Evolutionary conservation across 2,329 filamentous ascomycete genomes (phyloP), one percentile per base, ranked within the genome.

Genomic region (Dothiorella sarmentorum): DNA sequence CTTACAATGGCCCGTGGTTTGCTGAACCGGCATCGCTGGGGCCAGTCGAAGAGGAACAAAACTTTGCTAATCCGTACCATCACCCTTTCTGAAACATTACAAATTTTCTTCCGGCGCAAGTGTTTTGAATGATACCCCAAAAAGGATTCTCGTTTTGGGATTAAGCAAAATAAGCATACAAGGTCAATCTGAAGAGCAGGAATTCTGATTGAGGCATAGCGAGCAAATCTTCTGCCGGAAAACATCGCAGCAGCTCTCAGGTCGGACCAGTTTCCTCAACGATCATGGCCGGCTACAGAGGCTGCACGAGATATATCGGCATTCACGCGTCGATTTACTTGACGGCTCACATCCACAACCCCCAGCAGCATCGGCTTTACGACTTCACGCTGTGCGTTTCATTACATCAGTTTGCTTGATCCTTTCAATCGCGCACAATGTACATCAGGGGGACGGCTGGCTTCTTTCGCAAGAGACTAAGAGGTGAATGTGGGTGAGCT

Each of bases 41-140:
- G 4, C 29, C 57, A 22, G 47, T 59, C n/a, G 57, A 59, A 31
- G 57, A 59, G 20, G 57, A 59, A 24, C 45, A 59, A 4, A 52
- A 52, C 7, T 15, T 45, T 7, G 38, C 38, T 4, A 44, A 38
- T 15, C 44, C 45, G 15, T 58, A 58, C 24, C 56, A 51, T 29
- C 44, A 51, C 38, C 56, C 44, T 43, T 58, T 51, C 37, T 58
- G 37, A 58, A 18, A 43, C 17, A 35, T 49, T 24, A 29, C 26
- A 42, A 31, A 35, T 17, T 40, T 56, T 40, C 31, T 17, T 58
- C 55, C 31, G 55, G 55, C 55, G 43, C 55, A 29, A 47, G 17
- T 58, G 42, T 58, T 58, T 58, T 58, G 43, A 35, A 45, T 58
- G 55, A 58, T 58, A 58, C 55, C 55, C 55, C 49, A 38, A 53